phyloP scores from a whole-genome alignment of 768 basidiomycete genomes.

The Melanogaster broomeanus region DNA sequence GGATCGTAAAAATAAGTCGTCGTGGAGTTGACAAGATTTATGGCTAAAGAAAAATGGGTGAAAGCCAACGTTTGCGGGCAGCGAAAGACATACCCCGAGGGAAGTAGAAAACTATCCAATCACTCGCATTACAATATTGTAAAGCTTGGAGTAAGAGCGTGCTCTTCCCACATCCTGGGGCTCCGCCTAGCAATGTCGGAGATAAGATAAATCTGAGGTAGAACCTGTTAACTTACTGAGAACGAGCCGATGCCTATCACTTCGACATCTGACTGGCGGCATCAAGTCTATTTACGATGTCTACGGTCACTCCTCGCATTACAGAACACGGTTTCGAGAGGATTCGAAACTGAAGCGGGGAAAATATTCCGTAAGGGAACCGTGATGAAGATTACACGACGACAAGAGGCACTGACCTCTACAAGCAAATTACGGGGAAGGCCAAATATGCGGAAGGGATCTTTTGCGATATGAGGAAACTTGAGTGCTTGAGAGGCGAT shows the following conservation, averaged over 20 bases:
- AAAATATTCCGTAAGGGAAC: background rate
- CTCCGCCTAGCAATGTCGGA: conserved; percentile 54
- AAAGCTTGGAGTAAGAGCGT: conserved; percentile 76
- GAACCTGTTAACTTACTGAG: conserved; percentile 52
- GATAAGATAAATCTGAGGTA: background rate
- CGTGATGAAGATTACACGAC: background rate
- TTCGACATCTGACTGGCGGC: conserved; percentile 48
- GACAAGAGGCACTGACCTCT: conserved; percentile 52
- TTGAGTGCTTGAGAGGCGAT: conserved; percentile 34
- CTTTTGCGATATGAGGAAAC: conserved; percentile 27
- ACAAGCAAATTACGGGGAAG: conserved; percentile 67
- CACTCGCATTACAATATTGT: conserved; percentile 58
- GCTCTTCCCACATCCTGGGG: conserved; percentile 80
- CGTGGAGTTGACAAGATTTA: conserved; percentile 71
- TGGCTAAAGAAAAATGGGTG: conserved; percentile 34
- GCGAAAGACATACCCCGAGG: conserved; percentile 59
- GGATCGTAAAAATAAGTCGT: conserved; percentile 74
- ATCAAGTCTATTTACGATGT: conserved; percentile 53
- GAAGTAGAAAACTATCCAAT: conserved; percentile 85
- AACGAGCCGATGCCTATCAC: conserved; percentile 55
- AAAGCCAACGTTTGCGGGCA: background rate
- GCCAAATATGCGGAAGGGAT: conserved; percentile 66
- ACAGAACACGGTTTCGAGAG: conserved; percentile 73
- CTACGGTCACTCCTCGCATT: conserved; percentile 66
- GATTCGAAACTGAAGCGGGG: conserved; percentile 55